Conservation (phyloP, 352 stramenopile genomes). For the Phytophthora tubulina region DNA sequence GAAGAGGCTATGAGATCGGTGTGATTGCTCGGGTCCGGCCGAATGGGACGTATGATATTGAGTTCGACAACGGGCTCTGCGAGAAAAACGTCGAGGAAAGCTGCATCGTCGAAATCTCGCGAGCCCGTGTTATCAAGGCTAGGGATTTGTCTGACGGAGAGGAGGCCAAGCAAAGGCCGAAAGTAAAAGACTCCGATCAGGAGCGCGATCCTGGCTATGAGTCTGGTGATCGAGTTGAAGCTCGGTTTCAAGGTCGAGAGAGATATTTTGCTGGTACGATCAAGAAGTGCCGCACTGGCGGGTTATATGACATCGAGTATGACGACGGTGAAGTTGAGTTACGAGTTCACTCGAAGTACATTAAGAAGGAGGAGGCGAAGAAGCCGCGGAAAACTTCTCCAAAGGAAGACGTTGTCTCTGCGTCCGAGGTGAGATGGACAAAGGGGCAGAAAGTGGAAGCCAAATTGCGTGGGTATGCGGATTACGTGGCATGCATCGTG, state of each 20-base stretch:
- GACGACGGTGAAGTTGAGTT: slow-evolving; percentile 74
- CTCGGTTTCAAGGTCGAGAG: slow-evolving; percentile 49
- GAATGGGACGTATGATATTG: slow-evolving; percentile 72
- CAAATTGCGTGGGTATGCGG: slow-evolving; percentile 53
- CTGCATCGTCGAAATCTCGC: slow-evolving; percentile 53
- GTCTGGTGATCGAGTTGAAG: slow-evolving; percentile 58
- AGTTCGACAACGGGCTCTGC: slow-evolving; percentile 67
- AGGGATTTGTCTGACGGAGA: slow-evolving; percentile 29
- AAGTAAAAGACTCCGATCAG: slow-evolving; percentile 26
- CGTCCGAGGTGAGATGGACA: slow-evolving; percentile 45
- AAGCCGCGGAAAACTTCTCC: slow-evolving; percentile 39
- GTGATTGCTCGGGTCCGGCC: slow-evolving; percentile 59
- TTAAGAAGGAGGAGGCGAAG: slow-evolving; percentile 52
- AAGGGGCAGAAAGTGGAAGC: slow-evolving; percentile 73
- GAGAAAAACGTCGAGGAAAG: slow-evolving; percentile 68
- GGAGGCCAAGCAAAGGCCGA: slow-evolving; percentile 13
- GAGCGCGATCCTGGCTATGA: slow-evolving; percentile 39
- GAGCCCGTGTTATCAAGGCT: slow-evolving; percentile 46
- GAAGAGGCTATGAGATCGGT: slow-evolving; percentile 59
- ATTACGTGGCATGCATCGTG: slow-evolving; percentile 64
- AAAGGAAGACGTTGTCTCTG: slow-evolving; percentile 43
- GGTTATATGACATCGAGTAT: slow-evolving; percentile 62
- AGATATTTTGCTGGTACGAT: slow-evolving; percentile 59
- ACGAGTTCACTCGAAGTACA: slow-evolving; percentile 55
- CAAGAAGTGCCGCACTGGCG: slow-evolving; percentile 46